Evolutionary conservation across 164 flowering plant species (phyloP).

Genomic region (Aristolochia contorta): DNA sequence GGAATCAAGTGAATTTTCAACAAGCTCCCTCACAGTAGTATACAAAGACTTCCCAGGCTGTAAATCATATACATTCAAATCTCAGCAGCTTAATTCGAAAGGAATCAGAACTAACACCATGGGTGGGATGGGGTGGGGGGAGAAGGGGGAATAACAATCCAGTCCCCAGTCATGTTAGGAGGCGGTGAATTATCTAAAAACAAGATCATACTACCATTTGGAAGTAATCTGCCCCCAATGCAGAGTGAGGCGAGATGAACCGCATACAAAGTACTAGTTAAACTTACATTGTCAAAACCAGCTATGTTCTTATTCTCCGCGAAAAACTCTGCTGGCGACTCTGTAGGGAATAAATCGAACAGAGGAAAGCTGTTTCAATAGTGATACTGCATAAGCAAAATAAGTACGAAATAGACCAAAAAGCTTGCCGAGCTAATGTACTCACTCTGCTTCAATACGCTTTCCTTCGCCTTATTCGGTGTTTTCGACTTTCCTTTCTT

Average conservation of each 20-base stretch:
- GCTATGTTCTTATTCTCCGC: constrained; percentile 68
- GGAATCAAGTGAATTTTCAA: constrained; percentile 94
- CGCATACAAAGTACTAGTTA: not conserved
- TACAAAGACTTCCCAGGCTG: constrained; percentile 94
- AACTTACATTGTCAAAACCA: constrained; percentile 80
- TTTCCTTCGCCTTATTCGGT: constrained; percentile 52
- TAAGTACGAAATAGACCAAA: constrained; percentile 9
- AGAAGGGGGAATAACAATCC: too few species aligned
- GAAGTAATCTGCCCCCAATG: not conserved
- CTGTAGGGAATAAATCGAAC: constrained; percentile 33
- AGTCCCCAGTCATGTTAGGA: not conserved
- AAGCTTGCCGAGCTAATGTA: not conserved
- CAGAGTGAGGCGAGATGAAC: not conserved
- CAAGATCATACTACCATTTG: too few species aligned
- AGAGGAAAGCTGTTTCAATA: not conserved
- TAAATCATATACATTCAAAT: constrained; percentile 9
- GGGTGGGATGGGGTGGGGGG: not conserved
- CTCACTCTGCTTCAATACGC: constrained; percentile 81
- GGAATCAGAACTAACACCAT: not conserved
- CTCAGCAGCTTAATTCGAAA: not conserved
- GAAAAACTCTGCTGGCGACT: constrained; percentile 97
- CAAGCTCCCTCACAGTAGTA: constrained; percentile 94
- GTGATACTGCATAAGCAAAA: constrained; percentile 1
- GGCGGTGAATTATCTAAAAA: not conserved
- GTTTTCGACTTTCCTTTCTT: constrained; percentile 52